These are phyloP conservation scores for Iberis amara DNA, from an alignment of 441 rosid species.

Conservation along the genomic window DNA sequence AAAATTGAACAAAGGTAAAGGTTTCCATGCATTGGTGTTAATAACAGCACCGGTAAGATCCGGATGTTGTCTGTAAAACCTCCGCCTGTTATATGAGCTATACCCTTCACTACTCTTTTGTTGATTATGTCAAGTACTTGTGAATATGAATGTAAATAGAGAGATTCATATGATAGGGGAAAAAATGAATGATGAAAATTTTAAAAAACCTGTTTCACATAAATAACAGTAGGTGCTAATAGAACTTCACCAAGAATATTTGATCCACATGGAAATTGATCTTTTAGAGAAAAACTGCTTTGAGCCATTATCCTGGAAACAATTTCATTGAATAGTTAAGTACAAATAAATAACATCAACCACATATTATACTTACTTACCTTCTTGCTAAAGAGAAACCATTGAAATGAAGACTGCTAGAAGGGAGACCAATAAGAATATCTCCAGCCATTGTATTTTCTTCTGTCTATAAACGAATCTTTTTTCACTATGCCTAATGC, in stretches of 20 bases:
- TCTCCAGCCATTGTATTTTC: conserved; percentile 67
- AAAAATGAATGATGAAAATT: not conserved
- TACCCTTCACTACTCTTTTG: conserved; percentile 84
- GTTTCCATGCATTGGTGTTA: conserved; percentile 60
- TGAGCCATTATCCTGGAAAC: conserved; percentile 54
- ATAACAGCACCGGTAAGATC: conserved; percentile 80
- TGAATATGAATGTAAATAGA: not conserved
- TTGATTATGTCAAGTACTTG: conserved; percentile 76
- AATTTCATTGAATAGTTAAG: not conserved
- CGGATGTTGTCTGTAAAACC: conserved; percentile 90
- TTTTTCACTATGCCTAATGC: conserved; percentile 84
- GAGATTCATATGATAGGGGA: not conserved
- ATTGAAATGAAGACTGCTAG: conserved; percentile 91
- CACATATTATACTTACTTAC: conserved; percentile 28
- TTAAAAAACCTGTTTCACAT: conserved; percentile 69
- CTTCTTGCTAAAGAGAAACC: conserved; percentile 94
- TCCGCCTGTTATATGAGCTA: conserved; percentile 94
- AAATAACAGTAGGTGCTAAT: conserved; percentile 86
- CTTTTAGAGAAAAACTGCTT: conserved; percentile 56
- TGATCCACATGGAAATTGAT: conserved; percentile 60
- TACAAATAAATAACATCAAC: too few relatives aligned
- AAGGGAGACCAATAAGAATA: conserved; percentile 75
- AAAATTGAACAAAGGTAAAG: conserved; percentile 73
- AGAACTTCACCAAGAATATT: conserved; percentile 66
- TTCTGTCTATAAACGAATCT: conserved; percentile 75